Evolutionary conservation across 1,139 yeast species (phyloP), one percentile per base, ranked within the genome.

Genomic region (Yamadazyma dushanensis): DNA sequence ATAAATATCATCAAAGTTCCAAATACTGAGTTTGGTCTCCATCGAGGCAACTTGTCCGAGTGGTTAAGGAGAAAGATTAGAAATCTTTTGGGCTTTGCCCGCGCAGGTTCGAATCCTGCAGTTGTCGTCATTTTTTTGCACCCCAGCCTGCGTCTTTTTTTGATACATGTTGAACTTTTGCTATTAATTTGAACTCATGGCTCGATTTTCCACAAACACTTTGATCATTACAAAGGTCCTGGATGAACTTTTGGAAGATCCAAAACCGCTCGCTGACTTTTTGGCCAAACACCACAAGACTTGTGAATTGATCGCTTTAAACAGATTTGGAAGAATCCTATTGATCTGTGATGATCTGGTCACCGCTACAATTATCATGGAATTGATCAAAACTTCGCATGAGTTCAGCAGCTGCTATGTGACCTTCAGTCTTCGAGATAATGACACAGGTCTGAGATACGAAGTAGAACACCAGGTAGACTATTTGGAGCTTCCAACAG

Each of bases 91-190:
- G 72, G 73, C 71, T 66, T 53, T 66, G 73, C 85, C 87, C 85
- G 85, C 88, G 86, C 86, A 80, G 87, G 88, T 81, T 81, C 87
- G 82, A 81, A 78, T 80, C 87, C 87, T 80, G 87, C 85, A 73
- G 84, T 78, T 80, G 86, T 79, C 87, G 87, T 43, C 41, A 57
- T 57, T 59, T 63, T 60, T 59, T 60, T 57, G 47, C 8, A 19
- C 21, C 6, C 6, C 8, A 19, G 9, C n/a, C 5, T 21, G 28
- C 17, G 16, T 16, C 17, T 16, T 25, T 25, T 25, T 25, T 11
- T 20, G 13, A 15, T 8, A 10, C 14, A 10, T 11, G 8, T 24
- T 8, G 14, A 7, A 8, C 15, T 13, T 13, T n/a, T n/a, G n/a
- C 16, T 13, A 24, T 9, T 13, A 5, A 22, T 22, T 22, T 16